Evolutionary conservation across 345 rosid species (phyloP).

Genomic region (Melastoma malabathricum): DNA sequence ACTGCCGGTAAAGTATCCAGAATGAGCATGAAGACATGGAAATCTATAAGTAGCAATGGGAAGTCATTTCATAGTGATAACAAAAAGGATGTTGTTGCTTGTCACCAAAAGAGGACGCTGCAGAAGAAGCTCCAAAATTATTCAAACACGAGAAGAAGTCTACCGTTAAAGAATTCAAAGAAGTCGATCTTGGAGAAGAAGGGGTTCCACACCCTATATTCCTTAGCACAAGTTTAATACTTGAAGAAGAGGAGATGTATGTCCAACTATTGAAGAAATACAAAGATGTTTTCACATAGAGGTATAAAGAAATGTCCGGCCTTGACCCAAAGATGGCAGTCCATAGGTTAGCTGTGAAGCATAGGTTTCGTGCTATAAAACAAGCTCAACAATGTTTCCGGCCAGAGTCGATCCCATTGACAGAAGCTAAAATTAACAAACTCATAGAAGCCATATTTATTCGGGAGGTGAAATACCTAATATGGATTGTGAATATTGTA

Average conservation of each 20-base stretch:
- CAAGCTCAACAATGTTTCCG: not conserved
- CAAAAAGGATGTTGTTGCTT: not conserved
- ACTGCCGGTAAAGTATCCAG: not conserved
- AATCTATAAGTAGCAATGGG: not conserved
- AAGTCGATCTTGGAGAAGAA: not conserved
- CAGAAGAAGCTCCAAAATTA: not conserved
- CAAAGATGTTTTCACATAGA: too few species aligned
- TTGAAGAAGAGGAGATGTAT: too few species aligned
- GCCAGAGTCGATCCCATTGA: not conserved
- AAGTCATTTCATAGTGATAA: not conserved
- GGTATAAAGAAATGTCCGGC: too few species aligned
- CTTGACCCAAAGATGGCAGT: too few species aligned
- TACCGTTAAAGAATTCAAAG: constrained; percentile 1
- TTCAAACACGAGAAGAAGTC: not conserved
- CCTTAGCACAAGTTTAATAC: not conserved
- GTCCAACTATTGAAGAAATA: too few species aligned
- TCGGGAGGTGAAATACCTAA: not conserved
- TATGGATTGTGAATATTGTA: not conserved
- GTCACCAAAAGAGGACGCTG: not conserved
- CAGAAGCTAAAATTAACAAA: not conserved
- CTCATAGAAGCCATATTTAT: not conserved
- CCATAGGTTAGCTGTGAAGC: not conserved
- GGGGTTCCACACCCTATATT: not conserved
- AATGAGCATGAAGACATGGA: not conserved
- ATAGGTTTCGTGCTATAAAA: not conserved